Base-by-base conservation (phyloP, 495 filamentous ascomycete species). In the Aspergillus funiculosus region DNA sequence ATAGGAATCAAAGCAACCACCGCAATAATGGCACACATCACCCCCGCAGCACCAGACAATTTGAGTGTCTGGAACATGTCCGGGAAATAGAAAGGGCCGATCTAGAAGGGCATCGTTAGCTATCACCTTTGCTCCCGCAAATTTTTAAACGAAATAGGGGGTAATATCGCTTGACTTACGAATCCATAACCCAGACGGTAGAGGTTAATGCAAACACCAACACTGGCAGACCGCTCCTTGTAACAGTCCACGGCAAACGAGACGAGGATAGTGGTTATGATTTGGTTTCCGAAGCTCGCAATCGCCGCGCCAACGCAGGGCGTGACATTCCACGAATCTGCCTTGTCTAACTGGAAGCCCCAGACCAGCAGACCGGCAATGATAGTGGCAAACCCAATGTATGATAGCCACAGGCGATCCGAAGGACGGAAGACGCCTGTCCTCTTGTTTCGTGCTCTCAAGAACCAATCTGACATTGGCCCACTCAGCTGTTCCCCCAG, bases 401-500 rank as follows among this genome's bases (percentile, higher is more conserved):
- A 64, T 4, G 54, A 50, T 4, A 68, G 50, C 65, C 63, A 68
- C 2, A 66, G 39, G 1, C 65, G 62, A 50, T 68, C 61, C 0
- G 56, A 52, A 2, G 62, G 57, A 2, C 44, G 53, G 1, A 46
- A 43, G 15, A 43, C 19, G 0, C 57, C 60, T 31, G 41, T 42
- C 10, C 20, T 46, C 11, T 50, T 43, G 3, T 43, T 42, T 3
- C 55, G n/a, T 7, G 41, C 28, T 6, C 37, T 36, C 18, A 66
- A 11, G 22, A 59, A 60, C 52, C 53, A 57, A 29, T 68, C 65
- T 0, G 57, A 66, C 28, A 58, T 46, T 5, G 53, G 61, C 0
- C 63, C 65, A 36, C 61, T 61, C 5, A 62, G 27, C 34, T 67
- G 66, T 31, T 69, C 63, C 9, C 63, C 63, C 8, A 67, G 47